Evolutionary conservation across 164 flowering plant species (phyloP).

Genomic region (Chimonanthus salicifolius): DNA sequence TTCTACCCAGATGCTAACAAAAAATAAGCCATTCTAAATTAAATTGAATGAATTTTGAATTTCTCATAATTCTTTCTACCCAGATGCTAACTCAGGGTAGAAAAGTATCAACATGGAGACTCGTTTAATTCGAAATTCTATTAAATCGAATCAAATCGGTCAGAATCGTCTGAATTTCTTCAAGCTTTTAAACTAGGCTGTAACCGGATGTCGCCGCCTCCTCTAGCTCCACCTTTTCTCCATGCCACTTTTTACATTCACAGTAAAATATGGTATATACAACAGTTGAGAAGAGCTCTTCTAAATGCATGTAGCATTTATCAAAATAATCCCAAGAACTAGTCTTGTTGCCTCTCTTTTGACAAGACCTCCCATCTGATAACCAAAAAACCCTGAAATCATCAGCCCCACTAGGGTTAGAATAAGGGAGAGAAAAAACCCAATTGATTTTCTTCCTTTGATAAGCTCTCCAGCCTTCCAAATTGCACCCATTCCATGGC

Average conservation of each 20-base stretch:
- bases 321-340: slow-evolving; percentile 4
- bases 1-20: not conserved
- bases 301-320: slow-evolving; percentile 4
- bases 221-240: slow-evolving; percentile 10
- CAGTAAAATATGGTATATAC: slow-evolving; percentile 27
- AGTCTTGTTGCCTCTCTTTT: not conserved
- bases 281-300: slow-evolving; percentile 9
- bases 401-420: not conserved
- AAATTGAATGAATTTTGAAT: no score
- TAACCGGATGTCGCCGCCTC: not conserved
- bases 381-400: not conserved
- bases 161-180: no score
- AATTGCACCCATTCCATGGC: slow-evolving; percentile 28
- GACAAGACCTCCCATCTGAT: not conserved
- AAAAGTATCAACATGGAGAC: not conserved
- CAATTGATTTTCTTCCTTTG: slow-evolving; percentile 20
- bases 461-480: slow-evolving; percentile 24
- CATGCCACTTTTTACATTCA: slow-evolving; percentile 29
- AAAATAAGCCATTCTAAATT: no score
- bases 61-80: no score
- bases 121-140: no score
- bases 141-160: no score
- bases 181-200: not conserved
- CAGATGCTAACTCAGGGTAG: not conserved
- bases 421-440: slow-evolving; percentile 19